These are phyloP conservation scores for Aristolochia fimbriata DNA, from an alignment of 164 flowering plant species.

Conservation along the genomic window DNA sequence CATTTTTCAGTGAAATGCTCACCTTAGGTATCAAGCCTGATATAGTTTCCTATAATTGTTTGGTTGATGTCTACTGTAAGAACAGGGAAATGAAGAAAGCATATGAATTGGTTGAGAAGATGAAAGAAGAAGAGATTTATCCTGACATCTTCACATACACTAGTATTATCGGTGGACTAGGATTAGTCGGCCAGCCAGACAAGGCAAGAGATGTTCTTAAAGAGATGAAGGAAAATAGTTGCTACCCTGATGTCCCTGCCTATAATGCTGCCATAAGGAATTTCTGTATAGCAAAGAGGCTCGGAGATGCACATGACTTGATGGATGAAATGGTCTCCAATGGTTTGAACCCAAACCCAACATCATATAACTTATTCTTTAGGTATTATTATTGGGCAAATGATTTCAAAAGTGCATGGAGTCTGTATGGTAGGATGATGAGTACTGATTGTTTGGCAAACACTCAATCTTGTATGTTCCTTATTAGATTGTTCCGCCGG, in stretches of 20 bases:
- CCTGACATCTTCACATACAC: slow-evolving; percentile 78
- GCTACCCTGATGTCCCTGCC: slow-evolving; percentile 81
- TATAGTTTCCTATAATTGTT: slow-evolving; percentile 70
- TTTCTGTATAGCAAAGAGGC: slow-evolving; percentile 74
- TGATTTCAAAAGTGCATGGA: slow-evolving; percentile 57
- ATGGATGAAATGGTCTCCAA: slow-evolving; percentile 64
- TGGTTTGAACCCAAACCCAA: slow-evolving; percentile 68
- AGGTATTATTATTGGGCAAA: slow-evolving; percentile 61
- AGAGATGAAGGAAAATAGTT: slow-evolving; percentile 83
- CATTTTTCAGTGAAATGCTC: slow-evolving; percentile 64
- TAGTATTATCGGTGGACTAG: slow-evolving; percentile 77
- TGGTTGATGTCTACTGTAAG: slow-evolving; percentile 84
- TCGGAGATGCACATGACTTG: slow-evolving; percentile 52
- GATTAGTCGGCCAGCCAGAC: slow-evolving; percentile 84
- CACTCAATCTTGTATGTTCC: slow-evolving; percentile 85
- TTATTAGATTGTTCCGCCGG: slow-evolving; percentile 58
- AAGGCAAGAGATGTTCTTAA: slow-evolving; percentile 65
- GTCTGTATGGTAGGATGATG: slow-evolving; percentile 68
- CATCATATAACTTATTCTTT: slow-evolving; percentile 71
- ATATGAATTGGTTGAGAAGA: slow-evolving; percentile 39
- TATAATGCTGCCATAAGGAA: slow-evolving; percentile 81
- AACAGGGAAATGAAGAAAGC: slow-evolving; percentile 61
- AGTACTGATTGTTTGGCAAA: slow-evolving; percentile 61
- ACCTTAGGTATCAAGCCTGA: slow-evolving; percentile 67
- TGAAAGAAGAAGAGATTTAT: slow-evolving; percentile 40